These are phyloP conservation scores for Colletotrichum euphorbiae DNA, from an alignment of 2,329 filamentous ascomycete genomes.

Conservation along the genomic window DNA sequence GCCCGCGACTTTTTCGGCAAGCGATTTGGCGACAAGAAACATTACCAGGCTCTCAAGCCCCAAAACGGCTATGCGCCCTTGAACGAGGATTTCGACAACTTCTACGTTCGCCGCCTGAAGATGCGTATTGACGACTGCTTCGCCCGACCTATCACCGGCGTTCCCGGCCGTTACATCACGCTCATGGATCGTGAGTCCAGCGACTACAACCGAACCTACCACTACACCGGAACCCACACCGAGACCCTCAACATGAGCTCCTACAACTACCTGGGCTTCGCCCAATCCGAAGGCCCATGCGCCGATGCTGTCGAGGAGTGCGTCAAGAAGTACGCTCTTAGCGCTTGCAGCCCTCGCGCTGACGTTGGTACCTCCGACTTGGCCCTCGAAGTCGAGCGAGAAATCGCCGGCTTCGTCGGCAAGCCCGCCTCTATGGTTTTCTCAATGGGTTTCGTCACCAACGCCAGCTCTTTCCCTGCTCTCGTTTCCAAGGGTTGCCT, in stretches of 20 bases:
- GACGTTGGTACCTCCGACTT: constrained; percentile 91
- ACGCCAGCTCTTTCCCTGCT: constrained; percentile 91
- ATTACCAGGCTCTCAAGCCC: constrained; percentile 84
- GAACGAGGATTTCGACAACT: constrained; percentile 99
- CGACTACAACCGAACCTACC: constrained; percentile 92
- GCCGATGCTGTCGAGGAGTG: constrained; percentile 91
- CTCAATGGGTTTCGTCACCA: constrained; percentile 99
- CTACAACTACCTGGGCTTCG: constrained; percentile 99
- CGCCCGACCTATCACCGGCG: constrained; percentile 89
- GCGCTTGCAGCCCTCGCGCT: constrained; percentile 81
- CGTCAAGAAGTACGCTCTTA: constrained; percentile 87
- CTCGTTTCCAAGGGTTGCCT: constrained; percentile 93
- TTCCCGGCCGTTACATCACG: constrained; percentile 93
- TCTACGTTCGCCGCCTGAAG: constrained; percentile 94
- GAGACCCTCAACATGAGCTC: constrained; percentile 99
- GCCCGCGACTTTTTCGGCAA: constrained; percentile 98
- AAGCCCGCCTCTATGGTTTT: constrained; percentile 97
- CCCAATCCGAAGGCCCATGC: constrained; percentile 96
- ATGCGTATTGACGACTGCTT: constrained; percentile 97
- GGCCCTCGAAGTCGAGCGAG: constrained; percentile 86
- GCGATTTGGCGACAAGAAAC: constrained; percentile 85
- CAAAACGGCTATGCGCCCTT: constrained; percentile 92
- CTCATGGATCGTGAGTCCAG: constrained; percentile 90
- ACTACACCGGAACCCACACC: constrained; percentile 88
- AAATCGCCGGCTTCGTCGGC: constrained; percentile 91